Conservation (phyloP, 2,329 filamentous ascomycete species). For the Calonectria crousiana region DNA sequence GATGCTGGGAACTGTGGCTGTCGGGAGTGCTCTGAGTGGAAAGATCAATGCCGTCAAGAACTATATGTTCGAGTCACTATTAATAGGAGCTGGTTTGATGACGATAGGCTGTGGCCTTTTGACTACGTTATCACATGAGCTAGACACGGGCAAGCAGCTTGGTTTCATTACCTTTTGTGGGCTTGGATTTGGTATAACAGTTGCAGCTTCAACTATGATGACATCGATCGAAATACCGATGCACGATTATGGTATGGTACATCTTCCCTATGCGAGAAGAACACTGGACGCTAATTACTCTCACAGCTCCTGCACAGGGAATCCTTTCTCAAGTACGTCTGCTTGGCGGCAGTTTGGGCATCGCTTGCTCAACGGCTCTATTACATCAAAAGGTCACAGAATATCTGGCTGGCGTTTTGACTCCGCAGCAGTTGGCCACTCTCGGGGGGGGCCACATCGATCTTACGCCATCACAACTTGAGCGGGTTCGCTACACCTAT, state of each 20-base stretch:
- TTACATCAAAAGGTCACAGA: constrained; percentile 49
- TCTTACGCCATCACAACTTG: constrained; percentile 46
- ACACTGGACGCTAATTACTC: constrained; percentile 24
- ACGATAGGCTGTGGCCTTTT: constrained; percentile 61
- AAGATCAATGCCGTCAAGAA: constrained; percentile 57
- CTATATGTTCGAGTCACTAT: constrained; percentile 57
- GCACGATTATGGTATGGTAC: constrained; percentile 58
- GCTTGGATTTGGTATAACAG: constrained; percentile 64
- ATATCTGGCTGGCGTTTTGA: constrained; percentile 45
- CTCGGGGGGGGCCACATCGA: constrained; percentile 36
- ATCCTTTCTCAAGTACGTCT: constrained; percentile 65
- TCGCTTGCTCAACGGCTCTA: constrained; percentile 64
- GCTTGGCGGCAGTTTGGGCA: constrained; percentile 66
- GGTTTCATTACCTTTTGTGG: constrained; percentile 65
- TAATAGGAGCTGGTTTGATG: constrained; percentile 57
- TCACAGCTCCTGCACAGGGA: constrained; percentile 63
- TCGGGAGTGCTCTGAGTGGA: constrained; percentile 59
- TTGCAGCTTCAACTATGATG: constrained; percentile 61
- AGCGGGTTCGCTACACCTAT: constrained; percentile 54
- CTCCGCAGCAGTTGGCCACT: constrained; percentile 44
- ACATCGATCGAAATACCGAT: constrained; percentile 56
- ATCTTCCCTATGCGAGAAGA: neutral
- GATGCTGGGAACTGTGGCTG: constrained; percentile 62
- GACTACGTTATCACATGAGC: constrained; percentile 48
- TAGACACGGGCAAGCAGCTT: constrained; percentile 59